A percentile compares a stretch with the other conserved stretches of the same genome.
phyloP scores from a whole-genome alignment of 2,329 filamentous ascomycete species.

The Pyricularia sp. region DNA sequence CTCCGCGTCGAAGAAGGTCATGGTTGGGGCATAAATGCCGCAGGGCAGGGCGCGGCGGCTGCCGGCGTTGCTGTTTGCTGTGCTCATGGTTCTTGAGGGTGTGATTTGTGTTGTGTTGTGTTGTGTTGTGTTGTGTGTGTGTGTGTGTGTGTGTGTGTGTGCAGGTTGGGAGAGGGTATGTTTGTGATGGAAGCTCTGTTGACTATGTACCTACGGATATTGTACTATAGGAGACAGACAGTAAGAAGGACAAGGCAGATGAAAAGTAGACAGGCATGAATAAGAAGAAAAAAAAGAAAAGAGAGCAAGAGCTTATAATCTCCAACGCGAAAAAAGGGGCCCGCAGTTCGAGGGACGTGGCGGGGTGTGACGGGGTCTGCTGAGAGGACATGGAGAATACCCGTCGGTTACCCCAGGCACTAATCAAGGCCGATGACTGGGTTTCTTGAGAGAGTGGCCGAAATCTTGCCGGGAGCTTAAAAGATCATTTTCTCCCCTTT shows the following conservation, averaged over 20 bases:
- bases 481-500: not conserved
- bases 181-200: not conserved
- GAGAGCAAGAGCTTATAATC: not conserved
- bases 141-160: not conserved
- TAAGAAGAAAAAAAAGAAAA: not conserved
- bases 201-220: not conserved
- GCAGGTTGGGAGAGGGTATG: not conserved
- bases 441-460: no score
- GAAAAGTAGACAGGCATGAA: not conserved
- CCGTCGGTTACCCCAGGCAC: not conserved
- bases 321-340: not conserved
- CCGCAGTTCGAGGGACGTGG: not conserved
- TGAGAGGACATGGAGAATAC: not conserved
- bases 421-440: not conserved
- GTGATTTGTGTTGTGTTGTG: no score
- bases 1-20: slow-evolving; percentile 80
- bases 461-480: not conserved
- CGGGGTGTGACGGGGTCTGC: not conserved
- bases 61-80: slow-evolving; percentile 20
- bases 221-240: not conserved
- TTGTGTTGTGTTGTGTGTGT: no score
- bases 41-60: slow-evolving; percentile 54
- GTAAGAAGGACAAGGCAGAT: not conserved
- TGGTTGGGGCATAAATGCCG: slow-evolving; percentile 80
- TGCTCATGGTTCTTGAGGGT: slow-evolving; percentile 7